Evolutionary conservation across 2,329 filamentous ascomycete species (phyloP), one percentile per base, ranked within the genome.

Genomic region (Akanthomyces lecanii): DNA sequence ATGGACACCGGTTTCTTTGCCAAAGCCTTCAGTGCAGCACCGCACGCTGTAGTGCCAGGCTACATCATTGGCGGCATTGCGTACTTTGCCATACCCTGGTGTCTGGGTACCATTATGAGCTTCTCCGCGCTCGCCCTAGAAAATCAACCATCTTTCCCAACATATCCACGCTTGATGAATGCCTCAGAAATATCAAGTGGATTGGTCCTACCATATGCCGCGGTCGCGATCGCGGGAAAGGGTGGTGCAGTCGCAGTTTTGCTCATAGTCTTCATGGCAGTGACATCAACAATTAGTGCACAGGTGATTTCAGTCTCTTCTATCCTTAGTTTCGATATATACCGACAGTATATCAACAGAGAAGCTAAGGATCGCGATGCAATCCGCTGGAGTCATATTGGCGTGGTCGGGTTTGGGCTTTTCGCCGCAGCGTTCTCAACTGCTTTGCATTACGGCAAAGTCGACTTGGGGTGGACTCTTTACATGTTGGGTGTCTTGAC

Each of bases 181-280:
- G 71, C 81, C 0, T 76, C 78, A 1, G 87, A 91, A 67, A 84
- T 91, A 3, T 84, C 82, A 2, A 86, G 87, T 16, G 89, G 89
- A 0, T 77, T 92, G 0, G 88, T 90, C 0, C 76, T 91, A 3
- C 89, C 89, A 0, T 87, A 89, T 64, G 88, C 87, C 2, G 87
- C 89, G 0, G 84, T 89, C 30, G 86, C 88, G 2, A 74, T 91
- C 33, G 81, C 90, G 2, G 89, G 89, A 0, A 87, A 86, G 66
- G 88, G 88, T 10, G 89, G 89, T 53, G 89, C 89, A 0, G 85
- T 83, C 1, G 88, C 86, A 0, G 85, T 88, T 0, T 78, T 90
- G 0, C 75, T 92, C 5, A 81, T 91, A 61, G 85, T 89, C 12
- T 91, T 91, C 77, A 91, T 91, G 88, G 89, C 89, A 2, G 87